Conservation (phyloP, 2,329 filamentous ascomycete species). For the Plenodomus lindquistii region DNA sequence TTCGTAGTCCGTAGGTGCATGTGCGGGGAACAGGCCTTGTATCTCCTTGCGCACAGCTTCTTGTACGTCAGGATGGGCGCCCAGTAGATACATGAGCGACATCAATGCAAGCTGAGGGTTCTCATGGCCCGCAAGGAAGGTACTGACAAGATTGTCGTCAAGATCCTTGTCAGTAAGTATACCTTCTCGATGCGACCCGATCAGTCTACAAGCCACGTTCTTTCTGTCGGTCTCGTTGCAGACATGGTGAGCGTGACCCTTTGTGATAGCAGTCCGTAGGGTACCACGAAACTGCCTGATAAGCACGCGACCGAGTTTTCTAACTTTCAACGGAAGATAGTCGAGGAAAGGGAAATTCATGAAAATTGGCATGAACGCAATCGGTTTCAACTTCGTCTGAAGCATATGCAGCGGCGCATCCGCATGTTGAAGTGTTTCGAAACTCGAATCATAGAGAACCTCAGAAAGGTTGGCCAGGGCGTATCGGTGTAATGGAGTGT, state of each 20-base stretch:
- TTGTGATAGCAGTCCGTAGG: constrained; percentile 23
- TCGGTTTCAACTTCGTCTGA: constrained; percentile 31
- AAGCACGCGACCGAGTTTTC: constrained; percentile 23
- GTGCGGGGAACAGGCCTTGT: constrained; percentile 12
- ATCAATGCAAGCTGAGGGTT: constrained; percentile 31
- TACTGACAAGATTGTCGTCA: constrained; percentile 31
- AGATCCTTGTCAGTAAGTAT: constrained; percentile 28
- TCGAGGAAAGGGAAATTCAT: constrained; percentile 34
- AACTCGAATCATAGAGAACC: constrained; percentile 33
- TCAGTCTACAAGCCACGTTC: constrained; percentile 24
- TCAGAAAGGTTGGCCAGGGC: constrained; percentile 45
- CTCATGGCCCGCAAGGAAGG: constrained; percentile 33
- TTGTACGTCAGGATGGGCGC: constrained; percentile 22
- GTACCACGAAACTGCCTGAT: constrained; percentile 24
- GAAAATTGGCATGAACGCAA: constrained; percentile 32
- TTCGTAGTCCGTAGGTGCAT: constrained; percentile 18
- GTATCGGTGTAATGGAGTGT: constrained; percentile 42
- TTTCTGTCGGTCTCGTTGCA: constrained; percentile 24
- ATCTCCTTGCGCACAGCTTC: constrained; percentile 25
- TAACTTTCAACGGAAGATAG: constrained; percentile 20
- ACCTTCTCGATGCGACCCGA: constrained; percentile 26
- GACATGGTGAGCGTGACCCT: constrained; percentile 28
- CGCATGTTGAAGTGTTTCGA: constrained; percentile 26
- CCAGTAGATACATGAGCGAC: constrained; percentile 31
- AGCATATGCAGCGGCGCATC: constrained; percentile 24